Evolutionary conservation across 108 stramenopile genomes (phyloP).

Genomic region (Fragilaria crotonensis): DNA sequence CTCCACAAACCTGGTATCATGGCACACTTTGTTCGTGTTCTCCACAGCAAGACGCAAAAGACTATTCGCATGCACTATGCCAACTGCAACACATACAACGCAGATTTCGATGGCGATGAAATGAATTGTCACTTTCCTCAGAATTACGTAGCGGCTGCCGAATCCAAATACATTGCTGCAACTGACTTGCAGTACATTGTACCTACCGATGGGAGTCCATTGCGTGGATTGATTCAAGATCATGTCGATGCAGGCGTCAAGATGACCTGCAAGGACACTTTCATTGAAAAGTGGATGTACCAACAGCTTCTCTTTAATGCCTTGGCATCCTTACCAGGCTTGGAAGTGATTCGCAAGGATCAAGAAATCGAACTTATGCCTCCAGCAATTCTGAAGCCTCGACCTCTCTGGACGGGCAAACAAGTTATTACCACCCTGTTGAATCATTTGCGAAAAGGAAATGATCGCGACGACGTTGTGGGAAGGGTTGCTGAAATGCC

Average conservation of each 20-base stretch:
- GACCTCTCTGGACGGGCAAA: constrained; percentile 93
- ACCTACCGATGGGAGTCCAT: constrained; percentile 94
- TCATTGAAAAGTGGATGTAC: constrained; percentile 88
- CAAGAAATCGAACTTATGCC: constrained; percentile 81
- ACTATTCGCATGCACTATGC: constrained; percentile 99
- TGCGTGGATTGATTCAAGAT: constrained; percentile 99
- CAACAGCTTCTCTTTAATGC: constrained; percentile 93
- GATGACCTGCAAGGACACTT: constrained; percentile 88
- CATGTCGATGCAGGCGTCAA: constrained; percentile 97
- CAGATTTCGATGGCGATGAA: constrained; percentile 99
- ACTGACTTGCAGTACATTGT: constrained; percentile 95
- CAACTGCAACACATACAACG: constrained; percentile 99
- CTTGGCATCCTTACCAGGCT: constrained; percentile 80
- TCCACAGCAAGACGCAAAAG: constrained; percentile 86
- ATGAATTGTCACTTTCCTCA: constrained; percentile 99
- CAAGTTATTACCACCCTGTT: constrained; percentile 90
- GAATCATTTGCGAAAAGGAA: constrained; percentile 74
- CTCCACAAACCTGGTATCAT: constrained; percentile 99
- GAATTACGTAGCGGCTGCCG: constrained; percentile 91
- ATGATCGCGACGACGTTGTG: constrained; percentile 47
- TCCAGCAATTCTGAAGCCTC: constrained; percentile 93
- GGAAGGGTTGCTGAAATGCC: constrained; percentile 21
- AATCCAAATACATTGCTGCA: constrained; percentile 86
- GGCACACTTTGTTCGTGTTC: constrained; percentile 96
- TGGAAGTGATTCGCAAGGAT: constrained; percentile 76